Evolutionary conservation across 345 rosid species (phyloP).

Genomic region (Combretum micranthum): DNA sequence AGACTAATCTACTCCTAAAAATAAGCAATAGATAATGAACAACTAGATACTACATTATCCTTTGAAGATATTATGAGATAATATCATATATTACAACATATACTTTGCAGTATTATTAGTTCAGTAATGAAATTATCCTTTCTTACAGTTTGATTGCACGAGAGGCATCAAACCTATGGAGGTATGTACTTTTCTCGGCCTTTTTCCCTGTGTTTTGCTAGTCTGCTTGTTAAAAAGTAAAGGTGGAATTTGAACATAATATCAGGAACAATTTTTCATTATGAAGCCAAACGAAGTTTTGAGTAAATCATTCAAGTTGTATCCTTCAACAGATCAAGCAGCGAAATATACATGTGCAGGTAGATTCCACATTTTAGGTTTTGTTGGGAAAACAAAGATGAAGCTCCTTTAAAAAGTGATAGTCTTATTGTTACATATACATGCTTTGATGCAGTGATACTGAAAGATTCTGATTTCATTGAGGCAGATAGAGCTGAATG

Average conservation of each 20-base stretch:
- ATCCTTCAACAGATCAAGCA: conserved; percentile 81
- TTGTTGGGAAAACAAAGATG: not conserved
- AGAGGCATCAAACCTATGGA: conserved; percentile 64
- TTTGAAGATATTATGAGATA: too few relatives aligned
- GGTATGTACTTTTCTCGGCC: conserved; percentile 26
- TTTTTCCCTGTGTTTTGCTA: not conserved
- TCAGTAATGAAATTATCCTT: conserved; percentile 8
- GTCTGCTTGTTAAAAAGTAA: not conserved
- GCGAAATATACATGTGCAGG: conserved; percentile 72
- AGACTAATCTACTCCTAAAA: too few relatives aligned
- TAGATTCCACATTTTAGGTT: conserved; percentile 9
- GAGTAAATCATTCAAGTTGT: conserved; percentile 61
- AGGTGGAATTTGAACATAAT: conserved; percentile 5
- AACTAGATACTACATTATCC: too few relatives aligned
- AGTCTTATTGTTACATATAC: conserved; percentile 4
- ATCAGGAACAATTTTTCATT: conserved; percentile 87
- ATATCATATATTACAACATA: too few relatives aligned
- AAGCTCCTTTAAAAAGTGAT: not conserved
- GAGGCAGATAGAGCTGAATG: conserved; percentile 92
- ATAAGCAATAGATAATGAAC: too few relatives aligned
- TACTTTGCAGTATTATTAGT: not conserved
- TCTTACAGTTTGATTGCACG: conserved; percentile 76
- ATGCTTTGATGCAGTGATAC: conserved; percentile 49
- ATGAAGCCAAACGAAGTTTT: conserved; percentile 63
- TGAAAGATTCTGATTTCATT: conserved; percentile 74